These are phyloP conservation scores for Phytopythium ostracodes DNA, from an alignment of 352 stramenopile genomes.

Conservation along the genomic window DNA sequence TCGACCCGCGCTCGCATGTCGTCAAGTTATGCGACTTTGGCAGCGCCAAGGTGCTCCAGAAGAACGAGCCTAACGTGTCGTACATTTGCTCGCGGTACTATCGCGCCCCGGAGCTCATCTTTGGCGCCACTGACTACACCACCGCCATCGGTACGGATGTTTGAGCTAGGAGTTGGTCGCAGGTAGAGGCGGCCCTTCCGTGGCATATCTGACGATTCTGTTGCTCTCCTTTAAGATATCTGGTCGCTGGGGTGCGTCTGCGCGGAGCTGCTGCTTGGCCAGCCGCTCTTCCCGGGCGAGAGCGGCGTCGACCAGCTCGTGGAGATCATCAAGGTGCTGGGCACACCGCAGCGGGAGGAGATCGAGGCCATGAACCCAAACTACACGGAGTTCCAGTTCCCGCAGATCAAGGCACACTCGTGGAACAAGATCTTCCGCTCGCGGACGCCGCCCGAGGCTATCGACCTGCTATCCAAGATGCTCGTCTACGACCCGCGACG, in stretches of 20 bases:
- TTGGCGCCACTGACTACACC: constrained; percentile 99
- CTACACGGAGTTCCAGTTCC: constrained; percentile 99
- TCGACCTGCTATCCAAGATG: constrained; percentile 97
- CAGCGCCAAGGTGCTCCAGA: constrained; percentile 93
- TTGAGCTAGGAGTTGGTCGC: too few species aligned
- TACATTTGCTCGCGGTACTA: constrained; percentile 99
- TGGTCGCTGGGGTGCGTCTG: constrained; percentile 98
- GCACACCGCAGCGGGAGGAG: constrained; percentile 97
- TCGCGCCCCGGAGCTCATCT: constrained; percentile 99
- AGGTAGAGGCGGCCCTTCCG: too few species aligned
- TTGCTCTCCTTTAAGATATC: constrained; percentile 77
- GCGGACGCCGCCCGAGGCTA: constrained; percentile 93
- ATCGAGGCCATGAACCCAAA: constrained; percentile 99
- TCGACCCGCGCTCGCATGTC: constrained; percentile 96
- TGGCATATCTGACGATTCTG: constrained; percentile 28
- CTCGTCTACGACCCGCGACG: constrained; percentile 96
- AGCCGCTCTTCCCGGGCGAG: constrained; percentile 98
- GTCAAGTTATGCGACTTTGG: constrained; percentile 99
- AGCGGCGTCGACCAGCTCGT: constrained; percentile 99
- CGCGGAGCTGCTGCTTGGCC: constrained; percentile 96
- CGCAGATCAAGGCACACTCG: constrained; percentile 98
- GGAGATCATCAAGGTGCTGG: constrained; percentile 99
- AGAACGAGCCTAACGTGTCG: constrained; percentile 98
- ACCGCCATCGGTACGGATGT: constrained; percentile 90
- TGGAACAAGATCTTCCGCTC: constrained; percentile 97